These are phyloP conservation scores for Sporothrix pseudoabietina DNA, from an alignment of 2,329 filamentous ascomycete species.

Conservation along the genomic window DNA sequence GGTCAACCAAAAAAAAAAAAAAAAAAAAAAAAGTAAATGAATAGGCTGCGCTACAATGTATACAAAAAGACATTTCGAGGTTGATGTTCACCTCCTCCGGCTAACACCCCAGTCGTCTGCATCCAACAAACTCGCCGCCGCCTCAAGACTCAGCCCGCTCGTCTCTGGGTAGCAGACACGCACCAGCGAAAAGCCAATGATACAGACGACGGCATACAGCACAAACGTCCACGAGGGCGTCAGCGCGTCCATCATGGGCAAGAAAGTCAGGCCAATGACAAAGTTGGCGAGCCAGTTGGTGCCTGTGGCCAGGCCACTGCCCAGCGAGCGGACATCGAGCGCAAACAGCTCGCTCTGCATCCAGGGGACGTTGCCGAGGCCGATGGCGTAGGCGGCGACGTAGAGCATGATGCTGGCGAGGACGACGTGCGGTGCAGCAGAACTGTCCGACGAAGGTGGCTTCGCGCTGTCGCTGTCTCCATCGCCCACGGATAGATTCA, in stretches of 20 bases:
- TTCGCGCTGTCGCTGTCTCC: neutral
- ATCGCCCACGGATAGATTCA: conserved; percentile 49
- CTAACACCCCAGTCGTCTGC: conserved; percentile 73
- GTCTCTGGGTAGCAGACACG: conserved; percentile 86
- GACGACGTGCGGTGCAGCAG: conserved; percentile 55
- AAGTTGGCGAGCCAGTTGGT: conserved; percentile 91
- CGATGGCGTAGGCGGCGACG: conserved; percentile 82
- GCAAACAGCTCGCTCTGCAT: conserved; percentile 94
- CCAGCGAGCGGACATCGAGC: conserved; percentile 69
- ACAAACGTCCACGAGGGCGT: conserved; percentile 77
- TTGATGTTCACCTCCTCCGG: conserved; percentile 19
- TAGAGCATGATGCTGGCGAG: conserved; percentile 78
- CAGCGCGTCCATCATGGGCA: conserved; percentile 80
- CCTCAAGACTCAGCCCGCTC: conserved; percentile 77
- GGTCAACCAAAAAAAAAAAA: neutral
- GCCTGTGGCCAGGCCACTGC: conserved; percentile 72
- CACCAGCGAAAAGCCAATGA: conserved; percentile 65
- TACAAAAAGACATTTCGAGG: neutral
- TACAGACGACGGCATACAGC: conserved; percentile 74
- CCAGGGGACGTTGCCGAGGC: conserved; percentile 92
- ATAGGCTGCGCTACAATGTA: neutral
- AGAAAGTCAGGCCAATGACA: conserved; percentile 79
- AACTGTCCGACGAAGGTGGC: neutral
- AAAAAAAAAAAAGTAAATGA: neutral
- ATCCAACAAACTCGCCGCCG: conserved; percentile 70